A percentile compares a stretch with the other conserved stretches of the same genome.
Evolutionary conservation across 169 alveolate species (phyloP).

Genomic region (Toxoplasma gondii): DNA sequence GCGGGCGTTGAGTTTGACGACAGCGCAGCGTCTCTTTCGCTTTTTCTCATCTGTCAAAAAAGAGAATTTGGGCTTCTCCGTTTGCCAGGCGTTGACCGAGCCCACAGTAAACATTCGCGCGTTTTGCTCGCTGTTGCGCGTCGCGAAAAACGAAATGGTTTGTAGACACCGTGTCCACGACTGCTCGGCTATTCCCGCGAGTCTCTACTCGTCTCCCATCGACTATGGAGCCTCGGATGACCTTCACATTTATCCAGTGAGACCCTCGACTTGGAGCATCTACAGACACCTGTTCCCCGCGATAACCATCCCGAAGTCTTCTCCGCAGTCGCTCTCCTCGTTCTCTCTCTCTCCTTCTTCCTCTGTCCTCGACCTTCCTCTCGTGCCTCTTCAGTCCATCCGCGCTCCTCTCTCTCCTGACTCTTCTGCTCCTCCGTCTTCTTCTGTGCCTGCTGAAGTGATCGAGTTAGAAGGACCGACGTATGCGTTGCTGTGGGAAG

Average conservation of each 20-base stretch:
- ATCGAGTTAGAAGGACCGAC: slow-evolving; percentile 56
- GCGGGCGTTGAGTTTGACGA: background rate
- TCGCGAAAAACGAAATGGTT: background rate
- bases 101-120: background rate
- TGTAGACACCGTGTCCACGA: background rate
- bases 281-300: no score
- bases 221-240: background rate
- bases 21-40: background rate
- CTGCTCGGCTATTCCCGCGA: background rate
- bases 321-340: background rate
- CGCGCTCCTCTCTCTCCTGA: background rate
- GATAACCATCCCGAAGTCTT: no score
- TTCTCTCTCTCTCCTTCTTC: background rate
- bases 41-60: background rate
- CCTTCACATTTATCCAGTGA: no score
- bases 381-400: background rate
- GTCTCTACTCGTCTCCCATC: background rate
- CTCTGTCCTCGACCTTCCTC: background rate
- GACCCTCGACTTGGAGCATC: no score
- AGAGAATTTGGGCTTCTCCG: background rate
- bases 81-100: background rate
- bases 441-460: background rate
- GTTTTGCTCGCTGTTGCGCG: background rate
- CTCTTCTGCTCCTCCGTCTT: no score
- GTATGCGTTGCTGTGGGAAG: slow-evolving; percentile 61